These are phyloP conservation scores for Trametes sp. DNA, from an alignment of 1,284 basidiomycete genomes.

Conservation along the genomic window DNA sequence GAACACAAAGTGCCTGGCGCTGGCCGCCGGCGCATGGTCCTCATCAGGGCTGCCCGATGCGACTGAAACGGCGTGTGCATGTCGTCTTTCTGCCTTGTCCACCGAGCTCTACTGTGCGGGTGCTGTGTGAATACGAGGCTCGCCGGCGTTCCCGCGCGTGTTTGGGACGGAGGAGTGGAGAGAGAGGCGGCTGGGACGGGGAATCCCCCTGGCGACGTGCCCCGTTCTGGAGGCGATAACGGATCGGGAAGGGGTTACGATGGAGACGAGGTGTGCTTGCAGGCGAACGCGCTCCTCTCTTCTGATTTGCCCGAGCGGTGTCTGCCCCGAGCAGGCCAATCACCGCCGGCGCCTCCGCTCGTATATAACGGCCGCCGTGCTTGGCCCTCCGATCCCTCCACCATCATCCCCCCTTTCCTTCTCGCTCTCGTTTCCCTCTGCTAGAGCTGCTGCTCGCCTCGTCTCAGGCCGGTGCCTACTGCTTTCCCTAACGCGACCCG, in stretches of 20 bases:
- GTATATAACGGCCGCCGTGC: slow-evolving; percentile 25
- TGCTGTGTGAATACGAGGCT: too few relatives aligned
- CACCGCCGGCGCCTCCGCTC: slow-evolving; percentile 11
- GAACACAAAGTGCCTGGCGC: slow-evolving; percentile 8
- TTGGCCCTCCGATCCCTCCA: slow-evolving; percentile 23
- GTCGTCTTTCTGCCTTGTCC: neutral
- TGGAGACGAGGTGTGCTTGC: slow-evolving; percentile 13
- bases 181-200: neutral
- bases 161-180: neutral
- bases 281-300: neutral
- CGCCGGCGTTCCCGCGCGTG: neutral
- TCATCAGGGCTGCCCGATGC: neutral
- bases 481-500: slow-evolving; percentile 43
- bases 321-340: slow-evolving; percentile 15
- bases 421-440: slow-evolving; percentile 35
- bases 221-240: slow-evolving; percentile 17
- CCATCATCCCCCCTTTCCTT: slow-evolving; percentile 30
- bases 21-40: slow-evolving; percentile 7
- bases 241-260: slow-evolving; percentile 26
- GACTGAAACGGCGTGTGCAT: neutral
- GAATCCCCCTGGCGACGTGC: slow-evolving; percentile 25
- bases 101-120: neutral
- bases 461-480: slow-evolving; percentile 41
- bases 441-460: slow-evolving; percentile 37
- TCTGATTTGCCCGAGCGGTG: slow-evolving; percentile 19